phyloP scores from a whole-genome alignment of 1,284 basidiomycete genomes.

The Ganoderma boninense region DNA sequence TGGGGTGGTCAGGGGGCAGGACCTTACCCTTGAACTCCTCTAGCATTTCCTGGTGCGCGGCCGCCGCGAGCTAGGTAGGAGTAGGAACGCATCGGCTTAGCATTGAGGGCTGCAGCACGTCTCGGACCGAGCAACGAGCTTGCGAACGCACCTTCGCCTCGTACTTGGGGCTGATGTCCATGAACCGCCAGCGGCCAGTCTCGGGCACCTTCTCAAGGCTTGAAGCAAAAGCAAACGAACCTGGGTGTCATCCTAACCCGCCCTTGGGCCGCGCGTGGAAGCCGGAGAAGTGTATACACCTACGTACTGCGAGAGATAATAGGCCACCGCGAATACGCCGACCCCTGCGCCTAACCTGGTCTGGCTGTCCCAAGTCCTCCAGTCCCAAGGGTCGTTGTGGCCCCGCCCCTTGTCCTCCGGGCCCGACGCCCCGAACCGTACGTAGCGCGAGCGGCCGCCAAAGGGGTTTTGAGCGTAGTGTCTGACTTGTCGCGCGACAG shows the following conservation, averaged over 20 bases:
- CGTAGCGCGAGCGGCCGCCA: constrained; percentile 33
- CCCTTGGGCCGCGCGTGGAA: not conserved
- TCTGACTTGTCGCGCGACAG: not conserved
- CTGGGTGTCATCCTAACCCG: not conserved
- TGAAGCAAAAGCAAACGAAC: not conserved
- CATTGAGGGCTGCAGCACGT: too few relatives aligned
- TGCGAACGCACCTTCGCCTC: constrained; percentile 59
- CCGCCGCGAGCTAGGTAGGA: constrained; percentile 52
- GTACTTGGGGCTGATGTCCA: constrained; percentile 70
- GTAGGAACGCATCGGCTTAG: too few relatives aligned
- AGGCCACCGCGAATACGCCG: constrained; percentile 52
- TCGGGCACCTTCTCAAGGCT: constrained; percentile 85
- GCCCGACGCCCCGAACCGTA: constrained; percentile 33
- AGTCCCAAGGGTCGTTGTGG: constrained; percentile 31
- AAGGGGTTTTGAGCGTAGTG: constrained; percentile 14
- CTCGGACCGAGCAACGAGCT: not conserved
- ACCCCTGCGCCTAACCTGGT: constrained; percentile 35
- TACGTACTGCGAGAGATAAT: constrained; percentile 69
- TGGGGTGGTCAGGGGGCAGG: constrained; percentile 74
- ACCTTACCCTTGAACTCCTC: constrained; percentile 64
- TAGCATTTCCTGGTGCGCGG: constrained; percentile 60
- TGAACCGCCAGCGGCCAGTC: constrained; percentile 87
- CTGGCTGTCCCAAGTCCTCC: constrained; percentile 33
- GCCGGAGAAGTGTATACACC: constrained; percentile 2
- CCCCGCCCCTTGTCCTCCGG: constrained; percentile 16